These are phyloP conservation scores for Picea sitchensis DNA, from an alignment of 75 land plant genomes.

Conservation along the genomic window DNA sequence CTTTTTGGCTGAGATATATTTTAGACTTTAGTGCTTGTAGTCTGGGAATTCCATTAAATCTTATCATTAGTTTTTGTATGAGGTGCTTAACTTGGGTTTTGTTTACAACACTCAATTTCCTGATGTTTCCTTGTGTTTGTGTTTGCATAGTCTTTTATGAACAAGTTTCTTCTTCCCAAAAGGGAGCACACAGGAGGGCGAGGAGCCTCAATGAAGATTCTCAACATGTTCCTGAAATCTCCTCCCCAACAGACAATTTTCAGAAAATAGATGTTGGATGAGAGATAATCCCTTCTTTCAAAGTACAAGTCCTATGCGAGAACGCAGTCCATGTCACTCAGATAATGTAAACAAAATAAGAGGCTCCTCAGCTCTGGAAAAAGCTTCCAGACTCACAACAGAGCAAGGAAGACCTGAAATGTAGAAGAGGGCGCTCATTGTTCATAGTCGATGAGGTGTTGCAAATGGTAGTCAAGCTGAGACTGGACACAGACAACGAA, in stretches of 20 bases:
- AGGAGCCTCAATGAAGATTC: constrained; percentile 28
- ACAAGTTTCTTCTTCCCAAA: neutral
- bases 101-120: too few relatives aligned
- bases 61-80: too few relatives aligned
- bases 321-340: neutral
- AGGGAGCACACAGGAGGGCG: constrained; percentile 17
- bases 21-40: too few relatives aligned
- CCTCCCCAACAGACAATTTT: neutral
- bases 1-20: too few relatives aligned
- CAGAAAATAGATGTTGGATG: constrained; percentile 25
- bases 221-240: neutral
- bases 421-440: constrained; percentile 1
- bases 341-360: neutral
- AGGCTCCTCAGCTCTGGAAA: constrained; percentile 4
- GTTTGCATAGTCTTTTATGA: too few relatives aligned
- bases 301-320: constrained; percentile 1
- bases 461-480: neutral
- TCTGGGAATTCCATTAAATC: too few relatives aligned
- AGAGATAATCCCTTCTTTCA: constrained; percentile 39
- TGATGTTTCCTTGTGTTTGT: too few relatives aligned
- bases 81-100: too few relatives aligned
- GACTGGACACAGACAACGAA: constrained; percentile 9
- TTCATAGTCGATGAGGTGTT: neutral
- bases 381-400: neutral
- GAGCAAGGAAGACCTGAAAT: neutral